These are phyloP conservation scores for Ganoderma lucidum DNA, from an alignment of 1,284 basidiomycete species.

Conservation along the genomic window DNA sequence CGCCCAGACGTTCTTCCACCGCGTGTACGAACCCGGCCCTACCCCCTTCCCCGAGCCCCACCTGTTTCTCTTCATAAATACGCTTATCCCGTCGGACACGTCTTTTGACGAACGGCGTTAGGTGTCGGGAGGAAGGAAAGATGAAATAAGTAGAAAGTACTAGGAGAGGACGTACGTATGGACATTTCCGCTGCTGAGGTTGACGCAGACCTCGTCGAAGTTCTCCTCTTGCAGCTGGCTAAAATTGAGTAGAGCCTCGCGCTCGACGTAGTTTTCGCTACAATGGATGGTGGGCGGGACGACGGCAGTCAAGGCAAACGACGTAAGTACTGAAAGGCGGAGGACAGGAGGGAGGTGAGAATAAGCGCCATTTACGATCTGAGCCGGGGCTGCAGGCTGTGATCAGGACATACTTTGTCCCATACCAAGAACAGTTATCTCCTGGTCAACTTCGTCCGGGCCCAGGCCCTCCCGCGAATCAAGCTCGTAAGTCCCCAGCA, in stretches of 20 bases:
- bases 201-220: conserved; percentile 18
- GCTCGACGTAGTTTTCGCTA: conserved; percentile 14
- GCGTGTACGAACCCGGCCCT: background rate
- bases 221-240: conserved; percentile 17
- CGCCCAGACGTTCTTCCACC: conserved; percentile 12
- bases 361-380: no score
- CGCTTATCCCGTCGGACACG: background rate
- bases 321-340: background rate
- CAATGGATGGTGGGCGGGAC: background rate
- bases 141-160: background rate
- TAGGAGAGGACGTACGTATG: conserved; percentile 13
- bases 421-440: no score
- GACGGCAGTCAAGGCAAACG: conserved; percentile 5
- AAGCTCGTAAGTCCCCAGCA: no score
- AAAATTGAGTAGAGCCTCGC: conserved; percentile 20
- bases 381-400: no score
- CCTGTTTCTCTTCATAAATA: background rate
- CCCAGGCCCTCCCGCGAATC: no score
- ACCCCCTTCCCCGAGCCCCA: conserved; percentile 1
- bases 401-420: no score
- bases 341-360: background rate
- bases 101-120: background rate
- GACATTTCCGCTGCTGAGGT: conserved; percentile 6
- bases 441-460: no score
- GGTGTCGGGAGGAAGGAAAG: background rate